Evolutionary conservation across 768 basidiomycete species (phyloP).

Genomic region (Mycena filopes): DNA sequence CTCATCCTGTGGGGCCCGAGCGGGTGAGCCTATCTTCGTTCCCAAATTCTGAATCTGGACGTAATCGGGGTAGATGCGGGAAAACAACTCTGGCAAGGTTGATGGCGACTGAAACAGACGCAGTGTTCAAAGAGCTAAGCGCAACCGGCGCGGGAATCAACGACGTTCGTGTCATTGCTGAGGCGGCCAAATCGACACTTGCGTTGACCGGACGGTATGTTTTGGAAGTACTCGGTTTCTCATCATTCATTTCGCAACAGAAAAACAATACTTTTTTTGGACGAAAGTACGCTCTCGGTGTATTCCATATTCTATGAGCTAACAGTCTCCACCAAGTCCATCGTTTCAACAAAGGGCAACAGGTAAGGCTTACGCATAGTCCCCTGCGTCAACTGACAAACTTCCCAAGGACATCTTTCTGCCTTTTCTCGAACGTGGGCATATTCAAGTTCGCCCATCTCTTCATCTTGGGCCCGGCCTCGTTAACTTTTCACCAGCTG

Average conservation of each 20-base stretch:
- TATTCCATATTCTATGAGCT: not conserved
- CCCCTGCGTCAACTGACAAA: not conserved
- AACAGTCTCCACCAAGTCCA: constrained; percentile 56
- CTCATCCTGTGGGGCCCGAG: constrained; percentile 83
- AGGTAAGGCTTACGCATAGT: constrained; percentile 50
- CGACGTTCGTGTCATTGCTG: constrained; percentile 78
- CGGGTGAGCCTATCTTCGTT: constrained; percentile 52
- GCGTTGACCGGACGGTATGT: constrained; percentile 71
- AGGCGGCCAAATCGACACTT: constrained; percentile 77
- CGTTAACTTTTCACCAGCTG: constrained; percentile 53
- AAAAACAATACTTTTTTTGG: constrained; percentile 80
- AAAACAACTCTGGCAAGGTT: constrained; percentile 83
- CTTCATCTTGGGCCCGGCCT: not conserved
- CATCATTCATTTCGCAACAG: constrained; percentile 44
- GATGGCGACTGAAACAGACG: constrained; percentile 67
- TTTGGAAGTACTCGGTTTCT: not conserved
- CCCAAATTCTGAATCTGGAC: constrained; percentile 1
- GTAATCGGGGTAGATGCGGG: constrained; percentile 58
- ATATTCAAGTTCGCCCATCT: constrained; percentile 61
- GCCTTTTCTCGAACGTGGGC: constrained; percentile 83
- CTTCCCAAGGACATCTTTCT: constrained; percentile 75
- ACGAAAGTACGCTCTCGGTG: constrained; percentile 56
- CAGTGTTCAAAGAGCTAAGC: constrained; percentile 79
- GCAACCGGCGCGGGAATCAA: constrained; percentile 76
- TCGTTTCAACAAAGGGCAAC: constrained; percentile 78